Percentiles rank a stretch among this genome's conserved stretches.
Evolutionary conservation across 1,284 basidiomycete genomes (phyloP).

Genomic region (Sphaerobolus stellatus): DNA sequence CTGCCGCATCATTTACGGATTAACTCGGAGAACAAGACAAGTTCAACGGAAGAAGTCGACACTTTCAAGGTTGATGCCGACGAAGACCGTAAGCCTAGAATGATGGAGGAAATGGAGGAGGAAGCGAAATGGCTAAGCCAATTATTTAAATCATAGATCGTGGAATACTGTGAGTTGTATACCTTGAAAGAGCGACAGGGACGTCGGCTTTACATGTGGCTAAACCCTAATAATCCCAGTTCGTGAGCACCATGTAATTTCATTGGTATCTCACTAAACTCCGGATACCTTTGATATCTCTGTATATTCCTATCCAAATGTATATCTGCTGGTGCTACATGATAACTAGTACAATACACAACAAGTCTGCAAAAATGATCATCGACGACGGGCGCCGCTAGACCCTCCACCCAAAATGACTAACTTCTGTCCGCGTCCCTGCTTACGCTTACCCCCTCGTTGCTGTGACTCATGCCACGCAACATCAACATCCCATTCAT

Average conservation of each 20-base stretch:
- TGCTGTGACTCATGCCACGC: constrained; percentile 82
- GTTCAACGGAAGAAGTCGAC: no score
- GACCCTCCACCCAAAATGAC: constrained; percentile 64
- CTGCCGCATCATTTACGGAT: constrained; percentile 42
- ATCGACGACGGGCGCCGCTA: constrained; percentile 16
- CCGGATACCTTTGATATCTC: no score
- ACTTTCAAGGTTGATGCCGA: constrained; percentile 64
- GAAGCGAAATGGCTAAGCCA: constrained; percentile 68
- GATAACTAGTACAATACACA: no score
- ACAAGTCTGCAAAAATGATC: not conserved
- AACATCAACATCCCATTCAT: constrained; percentile 77
- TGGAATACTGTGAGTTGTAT: not conserved
- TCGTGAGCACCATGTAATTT: no score
- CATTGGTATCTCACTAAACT: no score
- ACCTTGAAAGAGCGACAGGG: not conserved
- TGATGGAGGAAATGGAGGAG: constrained; percentile 70
- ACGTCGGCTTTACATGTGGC: no score
- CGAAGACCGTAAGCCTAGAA: constrained; percentile 65
- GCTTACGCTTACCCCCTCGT: constrained; percentile 38
- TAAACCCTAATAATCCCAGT: no score
- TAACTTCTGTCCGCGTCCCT: constrained; percentile 53
- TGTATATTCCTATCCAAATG: no score
- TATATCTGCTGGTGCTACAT: not conserved
- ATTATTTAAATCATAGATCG: constrained; percentile 39
- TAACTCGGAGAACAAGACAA: constrained; percentile 20